These are phyloP conservation scores for Candida khao-thaluensis DNA, from an alignment of 805 yeast species.

Conservation along the genomic window DNA sequence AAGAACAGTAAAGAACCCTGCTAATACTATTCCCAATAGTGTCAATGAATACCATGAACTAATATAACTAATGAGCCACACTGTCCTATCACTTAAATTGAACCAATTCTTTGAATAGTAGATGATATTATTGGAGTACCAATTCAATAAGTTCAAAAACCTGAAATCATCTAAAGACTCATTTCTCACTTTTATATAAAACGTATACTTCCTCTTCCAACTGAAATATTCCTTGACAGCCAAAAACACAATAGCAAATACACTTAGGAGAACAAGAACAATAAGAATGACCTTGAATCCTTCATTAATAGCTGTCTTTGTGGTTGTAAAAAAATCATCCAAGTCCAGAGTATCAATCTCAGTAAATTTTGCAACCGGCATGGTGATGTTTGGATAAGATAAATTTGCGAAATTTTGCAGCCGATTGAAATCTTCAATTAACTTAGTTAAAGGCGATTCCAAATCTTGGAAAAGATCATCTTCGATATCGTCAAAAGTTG, in stretches of 20 bases:
- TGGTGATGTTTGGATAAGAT: constrained; percentile 2
- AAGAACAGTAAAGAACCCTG: constrained; percentile 54
- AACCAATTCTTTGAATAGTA: constrained; percentile 15
- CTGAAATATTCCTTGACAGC: constrained; percentile 43
- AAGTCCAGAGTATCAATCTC: constrained; percentile 22
- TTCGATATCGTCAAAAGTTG: constrained; percentile 64
- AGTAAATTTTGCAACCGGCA: not conserved
- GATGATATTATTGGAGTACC: constrained; percentile 15
- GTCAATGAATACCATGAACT: constrained; percentile 52
- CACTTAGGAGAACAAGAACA: constrained; percentile 29
- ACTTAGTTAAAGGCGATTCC: constrained; percentile 47
- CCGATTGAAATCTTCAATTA: not conserved
- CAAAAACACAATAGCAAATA: constrained; percentile 42
- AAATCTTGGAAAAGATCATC: constrained; percentile 56
- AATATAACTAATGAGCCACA: constrained; percentile 52
- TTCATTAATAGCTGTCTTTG: constrained; percentile 30
- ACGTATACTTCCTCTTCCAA: constrained; percentile 47
- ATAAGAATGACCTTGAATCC: constrained; percentile 39
- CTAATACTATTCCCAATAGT: constrained; percentile 51
- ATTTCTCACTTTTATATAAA: constrained; percentile 22
- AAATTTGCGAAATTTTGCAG: not conserved
- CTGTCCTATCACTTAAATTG: constrained; percentile 10
- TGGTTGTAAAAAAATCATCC: constrained; percentile 33
- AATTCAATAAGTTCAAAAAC: constrained; percentile 15
- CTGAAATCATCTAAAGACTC: constrained; percentile 11